Conservation (phyloP, 2,329 filamentous ascomycete genomes). For the Triangularia setosa region DNA sequence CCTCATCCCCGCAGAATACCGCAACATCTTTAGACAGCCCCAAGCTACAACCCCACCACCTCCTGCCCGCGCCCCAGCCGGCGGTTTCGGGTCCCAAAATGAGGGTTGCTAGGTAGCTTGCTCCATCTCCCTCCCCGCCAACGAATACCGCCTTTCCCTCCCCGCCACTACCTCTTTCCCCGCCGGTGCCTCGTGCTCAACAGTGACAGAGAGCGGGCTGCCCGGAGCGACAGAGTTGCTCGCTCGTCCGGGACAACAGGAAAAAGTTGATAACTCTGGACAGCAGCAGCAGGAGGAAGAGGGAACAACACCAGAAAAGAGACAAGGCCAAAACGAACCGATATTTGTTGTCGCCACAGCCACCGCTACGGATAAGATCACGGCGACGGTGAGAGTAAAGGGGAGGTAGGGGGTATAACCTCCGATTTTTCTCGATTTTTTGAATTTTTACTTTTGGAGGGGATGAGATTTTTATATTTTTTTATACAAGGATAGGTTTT, state of each 20-base stretch:
- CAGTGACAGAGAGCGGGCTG: neutral
- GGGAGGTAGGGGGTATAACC: neutral
- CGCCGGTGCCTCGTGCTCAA: neutral
- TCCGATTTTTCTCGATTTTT: neutral
- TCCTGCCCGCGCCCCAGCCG: neutral
- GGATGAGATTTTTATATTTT: no score
- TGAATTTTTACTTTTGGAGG: neutral
- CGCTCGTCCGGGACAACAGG: neutral
- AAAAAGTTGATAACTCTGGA: no score
- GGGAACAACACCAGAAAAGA: neutral
- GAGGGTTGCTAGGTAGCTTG: neutral
- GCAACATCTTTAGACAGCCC: neutral
- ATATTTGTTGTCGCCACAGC: neutral
- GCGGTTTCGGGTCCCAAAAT: neutral
- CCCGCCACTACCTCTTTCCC: neutral
- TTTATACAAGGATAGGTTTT: neutral
- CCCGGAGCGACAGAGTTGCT: slow-evolving; percentile 1
- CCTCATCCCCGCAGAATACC: neutral
- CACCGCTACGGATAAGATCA: neutral
- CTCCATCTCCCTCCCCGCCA: neutral
- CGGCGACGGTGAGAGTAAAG: neutral
- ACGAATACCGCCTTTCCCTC: neutral
- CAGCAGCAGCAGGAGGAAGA: neutral
- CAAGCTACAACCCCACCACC: neutral
- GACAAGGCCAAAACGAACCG: neutral